phyloP scores from a whole-genome alignment of 768 basidiomycete species.

The Tylopilus plumbeoviolaceoides region DNA sequence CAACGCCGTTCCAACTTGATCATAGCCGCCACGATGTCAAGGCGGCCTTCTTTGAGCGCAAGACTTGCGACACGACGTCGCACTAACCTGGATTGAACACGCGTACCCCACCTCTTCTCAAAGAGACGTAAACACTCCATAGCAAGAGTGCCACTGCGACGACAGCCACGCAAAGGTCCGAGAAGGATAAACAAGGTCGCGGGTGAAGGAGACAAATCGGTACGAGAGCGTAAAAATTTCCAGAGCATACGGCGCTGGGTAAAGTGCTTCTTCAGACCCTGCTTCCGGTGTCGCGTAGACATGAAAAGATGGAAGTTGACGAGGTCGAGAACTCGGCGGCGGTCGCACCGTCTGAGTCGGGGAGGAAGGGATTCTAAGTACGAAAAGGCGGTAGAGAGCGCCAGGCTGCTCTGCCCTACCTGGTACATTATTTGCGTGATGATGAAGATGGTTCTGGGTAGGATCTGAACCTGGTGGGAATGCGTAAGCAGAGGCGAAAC shows the following conservation, averaged over 20 bases:
- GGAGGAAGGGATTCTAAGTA: slow-evolving; percentile 51
- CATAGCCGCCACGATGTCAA: slow-evolving; percentile 41
- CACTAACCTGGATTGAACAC: slow-evolving; percentile 54
- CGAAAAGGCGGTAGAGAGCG: slow-evolving; percentile 41
- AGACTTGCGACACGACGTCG: slow-evolving; percentile 54
- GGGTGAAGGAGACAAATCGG: slow-evolving; percentile 51
- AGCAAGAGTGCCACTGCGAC: slow-evolving; percentile 54
- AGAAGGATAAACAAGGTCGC: slow-evolving; percentile 59
- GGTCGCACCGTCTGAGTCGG: slow-evolving; percentile 33
- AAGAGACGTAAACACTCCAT: slow-evolving; percentile 42
- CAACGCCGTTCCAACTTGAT: slow-evolving; percentile 15
- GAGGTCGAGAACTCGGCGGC: slow-evolving; percentile 43
- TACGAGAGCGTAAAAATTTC: slow-evolving; percentile 43
- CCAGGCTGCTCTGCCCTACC: slow-evolving; percentile 35
- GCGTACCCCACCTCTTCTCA: slow-evolving; percentile 50
- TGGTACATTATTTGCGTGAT: slow-evolving; percentile 47
- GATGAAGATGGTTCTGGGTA: slow-evolving; percentile 41
- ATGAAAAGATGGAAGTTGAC: slow-evolving; percentile 45
- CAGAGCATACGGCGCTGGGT: slow-evolving; percentile 41
- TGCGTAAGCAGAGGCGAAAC: slow-evolving; percentile 37
- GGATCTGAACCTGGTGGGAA: slow-evolving; percentile 31
- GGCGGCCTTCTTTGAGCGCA: slow-evolving; percentile 62
- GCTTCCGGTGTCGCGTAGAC: slow-evolving; percentile 26
- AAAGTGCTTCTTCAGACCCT: slow-evolving; percentile 43
- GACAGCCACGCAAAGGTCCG: slow-evolving; percentile 43